These are phyloP conservation scores for Cryptococcus jaspeensis DNA, from an alignment of 1,284 basidiomycete species.

Conservation along the genomic window DNA sequence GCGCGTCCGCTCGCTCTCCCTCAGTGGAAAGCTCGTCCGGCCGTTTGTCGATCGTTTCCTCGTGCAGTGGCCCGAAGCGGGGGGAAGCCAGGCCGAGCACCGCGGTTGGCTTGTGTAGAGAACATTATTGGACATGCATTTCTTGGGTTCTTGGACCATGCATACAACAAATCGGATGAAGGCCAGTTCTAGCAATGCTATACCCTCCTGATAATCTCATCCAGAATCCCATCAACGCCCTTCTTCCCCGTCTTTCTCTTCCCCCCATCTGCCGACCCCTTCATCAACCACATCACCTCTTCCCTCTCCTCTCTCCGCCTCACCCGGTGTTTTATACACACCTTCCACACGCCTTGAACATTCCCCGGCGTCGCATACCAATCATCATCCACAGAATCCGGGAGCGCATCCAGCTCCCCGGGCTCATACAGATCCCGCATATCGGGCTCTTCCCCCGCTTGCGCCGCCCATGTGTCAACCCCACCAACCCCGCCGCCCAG, in stretches of 20 bases:
- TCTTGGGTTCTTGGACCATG: not conserved
- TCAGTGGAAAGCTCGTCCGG: conserved; percentile 78
- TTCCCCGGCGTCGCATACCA: conserved; percentile 36
- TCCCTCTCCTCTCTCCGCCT: conserved; percentile 26
- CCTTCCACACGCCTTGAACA: conserved; percentile 32
- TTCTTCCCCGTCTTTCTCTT: not conserved
- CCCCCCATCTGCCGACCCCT: conserved; percentile 16
- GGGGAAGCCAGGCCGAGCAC: conserved; percentile 25
- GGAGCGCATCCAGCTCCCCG: not conserved
- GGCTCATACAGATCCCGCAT: conserved; percentile 1
- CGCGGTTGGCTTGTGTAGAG: conserved; percentile 21
- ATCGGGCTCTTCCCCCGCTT: conserved; percentile 41
- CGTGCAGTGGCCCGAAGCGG: conserved; percentile 76
- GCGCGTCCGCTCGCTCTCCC: conserved; percentile 74
- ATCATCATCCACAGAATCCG: conserved; percentile 6
- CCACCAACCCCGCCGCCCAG: conserved; percentile 35
- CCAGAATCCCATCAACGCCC: conserved; percentile 12
- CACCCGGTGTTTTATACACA: conserved; percentile 36
- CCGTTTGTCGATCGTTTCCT: conserved; percentile 82
- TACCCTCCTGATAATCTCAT: conserved; percentile 15
- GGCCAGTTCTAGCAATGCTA: not conserved
- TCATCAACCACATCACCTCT: conserved; percentile 37
- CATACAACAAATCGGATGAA: conserved; percentile 7
- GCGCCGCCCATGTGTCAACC: conserved; percentile 35
- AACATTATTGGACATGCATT: conserved; percentile 6